Evolutionary conservation across 345 rosid genomes (phyloP), one percentile per base, ranked within the genome.

Genomic region (Hibiscus trionum): DNA sequence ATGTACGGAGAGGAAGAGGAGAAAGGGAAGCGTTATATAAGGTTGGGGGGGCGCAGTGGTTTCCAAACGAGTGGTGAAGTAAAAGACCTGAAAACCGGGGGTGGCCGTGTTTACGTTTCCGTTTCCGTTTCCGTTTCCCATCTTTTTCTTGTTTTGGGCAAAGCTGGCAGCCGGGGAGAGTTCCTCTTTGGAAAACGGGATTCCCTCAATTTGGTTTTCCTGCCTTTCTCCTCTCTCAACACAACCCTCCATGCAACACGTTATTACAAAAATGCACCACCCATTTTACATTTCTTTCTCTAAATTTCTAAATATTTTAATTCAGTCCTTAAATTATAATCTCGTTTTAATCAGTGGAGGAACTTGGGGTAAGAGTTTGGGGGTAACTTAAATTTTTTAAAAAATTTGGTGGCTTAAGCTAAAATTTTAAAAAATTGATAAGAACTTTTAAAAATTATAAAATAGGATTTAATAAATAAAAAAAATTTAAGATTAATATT

Each of bases 161-260:
- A 73, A 73, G 58, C 59, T 68, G 64, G 46, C 29, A 57, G 16
- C 63, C 19, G 35, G 73, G 26, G 47, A 44, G 12, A 44, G 3
- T 44, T 44, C 47, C 47, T 44, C 56, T 50, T 50, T 50, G 56
- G 56, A 50, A 70, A 70, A 73, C 19, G 49, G 35, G 31, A 47
- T 3, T 26, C 60, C 60, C 71, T 73, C 69, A 59, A 61, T 12
- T 52, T 60, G 49, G 56, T 61, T 33, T 69, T 65, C 29, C 7
- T 56, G 56, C 55, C 37, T 62, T 60, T 71, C 6, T 14, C 50
- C 27, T 53, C 12, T 29, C 3, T 47, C 56, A 50, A 52, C 10
- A 75, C 47, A 14, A 21, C 77, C 82, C 82, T 59, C 62, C 80
- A 80, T 80, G 84, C 86, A 80, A 15, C 8, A n/a, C 33, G 72